Evolutionary conservation across 1,284 basidiomycete genomes (phyloP).

Genomic region (Trichosporon sp.): DNA sequence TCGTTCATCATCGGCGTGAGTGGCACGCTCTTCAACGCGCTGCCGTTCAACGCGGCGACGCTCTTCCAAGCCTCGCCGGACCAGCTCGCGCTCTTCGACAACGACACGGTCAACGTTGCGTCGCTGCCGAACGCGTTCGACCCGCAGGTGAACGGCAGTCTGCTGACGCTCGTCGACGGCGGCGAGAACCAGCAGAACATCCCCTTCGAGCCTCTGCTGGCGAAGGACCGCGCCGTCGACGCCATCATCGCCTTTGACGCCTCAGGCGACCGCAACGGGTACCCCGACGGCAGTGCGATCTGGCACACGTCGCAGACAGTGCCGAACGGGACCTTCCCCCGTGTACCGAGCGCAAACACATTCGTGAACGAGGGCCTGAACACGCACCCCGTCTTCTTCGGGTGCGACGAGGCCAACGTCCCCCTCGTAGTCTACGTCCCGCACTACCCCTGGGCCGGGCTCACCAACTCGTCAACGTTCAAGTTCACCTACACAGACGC

Average conservation of each 20-base stretch:
- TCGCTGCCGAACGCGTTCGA: slow-evolving; percentile 49
- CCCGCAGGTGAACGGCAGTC: slow-evolving; percentile 27
- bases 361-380: slow-evolving; percentile 54
- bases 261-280: slow-evolving; percentile 50
- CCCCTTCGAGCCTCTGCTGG: slow-evolving; percentile 52
- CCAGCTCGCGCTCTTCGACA: slow-evolving; percentile 32
- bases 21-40: slow-evolving; percentile 41
- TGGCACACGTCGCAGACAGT: slow-evolving; percentile 34
- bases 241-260: slow-evolving; percentile 53
- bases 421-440: slow-evolving; percentile 50
- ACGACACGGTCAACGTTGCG: slow-evolving; percentile 35
- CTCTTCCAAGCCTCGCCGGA: slow-evolving; percentile 27
- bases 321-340: slow-evolving; percentile 37
- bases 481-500: slow-evolving; percentile 45
- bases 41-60: slow-evolving; percentile 26
- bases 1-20: slow-evolving; percentile 48
- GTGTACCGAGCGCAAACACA: slow-evolving; percentile 48
- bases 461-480: slow-evolving; percentile 46
- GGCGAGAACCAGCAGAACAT: slow-evolving; percentile 51
- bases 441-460: slow-evolving; percentile 49
- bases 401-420: slow-evolving; percentile 45
- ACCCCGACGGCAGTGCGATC: slow-evolving; percentile 53
- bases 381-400: slow-evolving; percentile 50
- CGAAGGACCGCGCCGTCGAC: slow-evolving; percentile 51
- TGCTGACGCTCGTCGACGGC: slow-evolving; percentile 50